Base-by-base conservation (phyloP, 1,284 basidiomycete species). In the Bondarzewia mesenterica region DNA sequence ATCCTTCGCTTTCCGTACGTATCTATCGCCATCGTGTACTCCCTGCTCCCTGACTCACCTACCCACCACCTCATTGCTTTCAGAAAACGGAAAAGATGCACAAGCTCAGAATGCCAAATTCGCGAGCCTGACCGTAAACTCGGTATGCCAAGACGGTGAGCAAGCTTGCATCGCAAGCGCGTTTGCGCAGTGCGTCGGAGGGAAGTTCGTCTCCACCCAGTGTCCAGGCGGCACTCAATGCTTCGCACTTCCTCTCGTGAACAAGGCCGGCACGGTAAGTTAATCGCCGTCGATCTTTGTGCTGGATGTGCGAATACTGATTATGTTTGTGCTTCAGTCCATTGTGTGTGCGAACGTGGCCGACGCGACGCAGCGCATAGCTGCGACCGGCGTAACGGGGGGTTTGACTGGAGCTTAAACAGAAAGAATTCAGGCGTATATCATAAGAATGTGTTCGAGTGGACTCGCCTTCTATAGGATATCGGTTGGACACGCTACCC, bases 241-340 rank as follows among this genome's bases (percentile, higher is more conserved):
- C 60, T 67, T 70, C 37, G 78, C 78, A 7, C 72, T 82, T 42
- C 80, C 80, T 20, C 70, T 82, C 43, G 77, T 80, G 35, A 79
- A 80, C 63, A 65, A 60, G 48, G 55, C 65, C 5, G 80, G 80
- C 38, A 82, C 80, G 8, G 38, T 40, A 18, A 18, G 38, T 40
- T 39, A 15, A 8, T 32, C 29, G 15, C 29, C 15, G 29, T 32
- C 29, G 29, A 7, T 32, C 29, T 8, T 32, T 15, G 7, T 16
- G 15, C 16, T 16, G n/a, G 18, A 8, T 39, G n/a, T 39, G 20
- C 37, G 37, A 16, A 35, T 39, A 7, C 10, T 21, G 37, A 8
- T 39, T 16, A 39, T 21, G 15, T 3, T 8, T 40, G 8, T 10
- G 10, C 10, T 1, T 15, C 38, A 40, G 38, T 73, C 71, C 27